Evolutionary conservation across 768 basidiomycete genomes (phyloP).

Genomic region (Leccinum imitatum): DNA sequence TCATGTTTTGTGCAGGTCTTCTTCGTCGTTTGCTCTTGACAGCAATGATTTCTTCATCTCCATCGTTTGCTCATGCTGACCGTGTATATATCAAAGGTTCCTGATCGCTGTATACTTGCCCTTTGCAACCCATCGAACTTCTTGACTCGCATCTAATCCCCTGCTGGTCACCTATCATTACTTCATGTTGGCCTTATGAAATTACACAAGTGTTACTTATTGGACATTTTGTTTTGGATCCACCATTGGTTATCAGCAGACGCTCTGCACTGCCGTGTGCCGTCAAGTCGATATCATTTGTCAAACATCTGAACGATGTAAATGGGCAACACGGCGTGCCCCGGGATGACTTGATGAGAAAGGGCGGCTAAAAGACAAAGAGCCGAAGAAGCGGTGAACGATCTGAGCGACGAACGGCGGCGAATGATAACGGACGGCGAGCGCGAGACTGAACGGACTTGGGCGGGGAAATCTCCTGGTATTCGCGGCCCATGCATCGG

Average conservation of each 20-base stretch:
- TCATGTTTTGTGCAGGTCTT: constrained; percentile 5
- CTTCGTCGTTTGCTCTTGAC: constrained; percentile 8
- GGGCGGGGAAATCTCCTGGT: too few species aligned
- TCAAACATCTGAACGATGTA: too few species aligned
- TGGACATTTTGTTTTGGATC: constrained; percentile 8
- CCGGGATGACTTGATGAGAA: too few species aligned
- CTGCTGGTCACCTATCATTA: constrained; percentile 22
- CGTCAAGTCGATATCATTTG: too few species aligned
- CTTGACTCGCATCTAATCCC: constrained; percentile 34
- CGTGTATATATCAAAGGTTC: constrained; percentile 32
- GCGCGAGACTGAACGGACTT: too few species aligned
- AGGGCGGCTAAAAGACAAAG: too few species aligned
- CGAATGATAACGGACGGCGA: too few species aligned
- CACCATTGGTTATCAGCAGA: neutral
- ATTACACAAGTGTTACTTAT: constrained; percentile 8
- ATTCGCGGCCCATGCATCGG: too few species aligned
- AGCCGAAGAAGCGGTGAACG: too few species aligned
- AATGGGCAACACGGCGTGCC: too few species aligned
- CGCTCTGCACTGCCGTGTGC: too few species aligned
- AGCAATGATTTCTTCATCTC: constrained; percentile 2
- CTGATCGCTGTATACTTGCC: constrained; percentile 29
- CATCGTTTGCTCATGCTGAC: constrained; percentile 25
- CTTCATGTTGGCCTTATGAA: constrained; percentile 14
- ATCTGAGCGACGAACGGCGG: too few species aligned
- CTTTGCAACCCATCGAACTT: constrained; percentile 9